These are phyloP conservation scores for Kuraishia ogatae DNA, from an alignment of 805 yeast genomes.

Conservation along the genomic window DNA sequence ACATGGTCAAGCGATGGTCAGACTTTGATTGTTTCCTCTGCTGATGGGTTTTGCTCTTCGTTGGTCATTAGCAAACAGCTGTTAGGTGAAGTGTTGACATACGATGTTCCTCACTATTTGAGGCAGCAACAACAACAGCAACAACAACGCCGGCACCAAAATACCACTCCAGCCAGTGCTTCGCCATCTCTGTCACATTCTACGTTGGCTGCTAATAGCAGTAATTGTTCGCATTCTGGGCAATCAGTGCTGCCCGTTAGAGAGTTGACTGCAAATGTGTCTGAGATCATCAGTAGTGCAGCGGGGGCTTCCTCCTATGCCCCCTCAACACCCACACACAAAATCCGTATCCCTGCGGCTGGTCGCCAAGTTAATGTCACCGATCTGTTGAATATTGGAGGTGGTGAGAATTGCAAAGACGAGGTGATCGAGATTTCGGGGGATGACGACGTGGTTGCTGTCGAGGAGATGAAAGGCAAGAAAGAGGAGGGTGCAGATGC, in stretches of 20 bases:
- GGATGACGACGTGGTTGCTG: constrained; percentile 1
- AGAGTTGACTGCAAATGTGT: too few species aligned
- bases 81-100: constrained; percentile 42
- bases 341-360: neutral
- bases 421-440: constrained; percentile 15
- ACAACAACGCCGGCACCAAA: constrained; percentile 6
- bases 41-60: constrained; percentile 87
- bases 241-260: neutral
- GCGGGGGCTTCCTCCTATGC: too few species aligned
- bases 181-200: constrained; percentile 8
- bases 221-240: constrained; percentile 2
- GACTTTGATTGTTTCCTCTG: constrained; percentile 64
- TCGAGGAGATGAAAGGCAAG: neutral
- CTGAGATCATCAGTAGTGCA: too few species aligned
- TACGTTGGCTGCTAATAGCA: constrained; percentile 4
- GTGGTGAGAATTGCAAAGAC: neutral
- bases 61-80: constrained; percentile 43
- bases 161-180: constrained; percentile 1
- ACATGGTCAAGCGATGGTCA: constrained; percentile 78
- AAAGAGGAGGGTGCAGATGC: too few species aligned
- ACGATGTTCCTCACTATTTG: constrained; percentile 14
- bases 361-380: neutral
- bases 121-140: constrained; percentile 9
- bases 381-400: neutral
- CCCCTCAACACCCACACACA: too few species aligned